Conservation (phyloP, 2,329 filamentous ascomycete species). For the Hawksworthiomyces lignivorus region DNA sequence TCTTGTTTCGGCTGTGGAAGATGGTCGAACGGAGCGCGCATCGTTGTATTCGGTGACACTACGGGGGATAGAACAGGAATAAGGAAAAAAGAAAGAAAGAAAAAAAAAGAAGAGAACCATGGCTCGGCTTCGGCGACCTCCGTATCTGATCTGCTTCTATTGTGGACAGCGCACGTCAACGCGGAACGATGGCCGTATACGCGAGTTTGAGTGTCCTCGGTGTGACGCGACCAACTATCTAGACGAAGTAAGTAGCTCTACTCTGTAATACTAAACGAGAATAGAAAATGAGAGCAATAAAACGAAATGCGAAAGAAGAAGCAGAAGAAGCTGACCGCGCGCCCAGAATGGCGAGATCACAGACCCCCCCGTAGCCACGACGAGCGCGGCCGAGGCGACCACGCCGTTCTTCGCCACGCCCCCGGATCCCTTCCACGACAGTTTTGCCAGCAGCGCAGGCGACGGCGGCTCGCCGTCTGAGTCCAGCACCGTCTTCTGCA, state of each 20-base stretch:
- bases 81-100: too few relatives aligned
- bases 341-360: conserved; percentile 78
- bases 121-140: conserved; percentile 33
- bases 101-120: conserved; percentile 22
- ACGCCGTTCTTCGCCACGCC: conserved; percentile 40
- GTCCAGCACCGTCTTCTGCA: conserved; percentile 50
- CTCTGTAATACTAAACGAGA: too few relatives aligned
- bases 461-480: conserved; percentile 1
- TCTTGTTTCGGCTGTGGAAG: not conserved
- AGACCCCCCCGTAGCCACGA: conserved; percentile 66
- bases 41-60: not conserved
- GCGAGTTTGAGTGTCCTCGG: conserved; percentile 63
- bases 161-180: conserved; percentile 63
- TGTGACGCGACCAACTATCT: conserved; percentile 88
- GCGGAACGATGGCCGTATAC: conserved; percentile 48
- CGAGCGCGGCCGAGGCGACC: conserved; percentile 34
- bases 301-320: not conserved
- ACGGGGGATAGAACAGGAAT: too few relatives aligned
- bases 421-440: conserved; percentile 26
- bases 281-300: too few relatives aligned
- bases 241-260: conserved; percentile 55
- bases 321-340: not conserved
- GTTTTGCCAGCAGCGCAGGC: conserved; percentile 1
- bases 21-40: not conserved
- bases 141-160: conserved; percentile 68